These are phyloP conservation scores for Capsicum baccatum DNA, from an alignment of 257 asterid species.

Conservation along the genomic window DNA sequence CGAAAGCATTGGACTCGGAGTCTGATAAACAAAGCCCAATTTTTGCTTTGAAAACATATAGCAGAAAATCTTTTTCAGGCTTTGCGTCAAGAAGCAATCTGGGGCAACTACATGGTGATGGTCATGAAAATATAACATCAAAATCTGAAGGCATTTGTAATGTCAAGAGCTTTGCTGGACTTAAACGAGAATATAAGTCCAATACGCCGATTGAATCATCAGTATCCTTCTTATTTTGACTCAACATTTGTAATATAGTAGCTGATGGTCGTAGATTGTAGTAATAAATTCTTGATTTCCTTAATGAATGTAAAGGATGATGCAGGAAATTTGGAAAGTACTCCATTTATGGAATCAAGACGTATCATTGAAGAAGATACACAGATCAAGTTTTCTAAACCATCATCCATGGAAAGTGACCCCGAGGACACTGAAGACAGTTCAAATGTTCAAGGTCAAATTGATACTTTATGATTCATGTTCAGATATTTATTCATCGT, in stretches of 20 bases:
- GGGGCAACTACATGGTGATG: conserved; percentile 46
- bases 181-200: conserved; percentile 48
- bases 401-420: conserved; percentile 51
- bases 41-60: conserved; percentile 47
- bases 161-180: conserved; percentile 53
- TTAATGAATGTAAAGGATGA: conserved; percentile 53
- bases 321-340: conserved; percentile 44
- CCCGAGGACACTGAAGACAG: conserved; percentile 59
- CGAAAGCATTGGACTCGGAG: conserved; percentile 39
- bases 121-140: conserved; percentile 43
- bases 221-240: conserved; percentile 60
- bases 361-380: conserved; percentile 50
- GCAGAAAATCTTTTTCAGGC: conserved; percentile 40
- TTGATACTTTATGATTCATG: conserved; percentile 15
- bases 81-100: conserved; percentile 39
- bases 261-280: conserved; percentile 28
- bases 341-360: conserved; percentile 49
- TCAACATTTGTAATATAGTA: conserved; percentile 26
- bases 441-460: conserved; percentile 60
- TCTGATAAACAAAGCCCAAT: conserved; percentile 43
- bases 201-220: conserved; percentile 48
- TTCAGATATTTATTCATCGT: not conserved
- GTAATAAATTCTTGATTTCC: conserved; percentile 42
- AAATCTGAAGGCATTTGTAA: conserved; percentile 47
- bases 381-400: conserved; percentile 44